Evolutionary conservation across 1,284 basidiomycete species (phyloP).

Genomic region (Irpex lacteus): DNA sequence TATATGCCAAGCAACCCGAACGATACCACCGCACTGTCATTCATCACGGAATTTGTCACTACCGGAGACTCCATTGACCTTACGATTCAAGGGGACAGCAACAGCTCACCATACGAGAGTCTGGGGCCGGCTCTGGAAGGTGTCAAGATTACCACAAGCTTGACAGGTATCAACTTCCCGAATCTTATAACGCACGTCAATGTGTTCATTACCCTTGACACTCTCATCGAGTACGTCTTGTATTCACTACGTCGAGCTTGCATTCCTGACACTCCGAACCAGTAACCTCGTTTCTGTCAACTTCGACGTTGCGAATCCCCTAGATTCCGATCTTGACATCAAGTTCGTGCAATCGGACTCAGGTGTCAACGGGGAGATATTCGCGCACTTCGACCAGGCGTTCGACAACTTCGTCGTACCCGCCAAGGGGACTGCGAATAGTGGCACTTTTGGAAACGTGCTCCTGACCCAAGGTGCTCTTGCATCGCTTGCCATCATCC

Average conservation of each 20-base stretch:
- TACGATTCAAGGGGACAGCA: constrained; percentile 55
- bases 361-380: constrained; percentile 48
- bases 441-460: constrained; percentile 53
- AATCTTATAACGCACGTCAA: constrained; percentile 43
- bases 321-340: constrained; percentile 53
- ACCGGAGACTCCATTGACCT: constrained; percentile 44
- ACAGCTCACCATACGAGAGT: constrained; percentile 64
- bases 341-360: constrained; percentile 56
- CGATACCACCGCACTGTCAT: constrained; percentile 58
- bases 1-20: constrained; percentile 66
- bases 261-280: not conserved
- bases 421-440: constrained; percentile 53
- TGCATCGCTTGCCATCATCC: constrained; percentile 53
- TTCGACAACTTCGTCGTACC: constrained; percentile 58
- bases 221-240: constrained; percentile 32
- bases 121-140: constrained; percentile 57
- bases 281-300: constrained; percentile 49
- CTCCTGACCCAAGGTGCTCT: constrained; percentile 54
- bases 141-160: constrained; percentile 47
- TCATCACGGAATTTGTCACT: constrained; percentile 47
- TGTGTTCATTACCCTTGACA: constrained; percentile 48
- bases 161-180: constrained; percentile 45
- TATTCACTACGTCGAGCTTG: too few species aligned
- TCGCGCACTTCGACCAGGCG: constrained; percentile 52
- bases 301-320: constrained; percentile 60